phyloP scores from a whole-genome alignment of 1,139 yeast species.

The Yamadazyma songkhlaensis region DNA sequence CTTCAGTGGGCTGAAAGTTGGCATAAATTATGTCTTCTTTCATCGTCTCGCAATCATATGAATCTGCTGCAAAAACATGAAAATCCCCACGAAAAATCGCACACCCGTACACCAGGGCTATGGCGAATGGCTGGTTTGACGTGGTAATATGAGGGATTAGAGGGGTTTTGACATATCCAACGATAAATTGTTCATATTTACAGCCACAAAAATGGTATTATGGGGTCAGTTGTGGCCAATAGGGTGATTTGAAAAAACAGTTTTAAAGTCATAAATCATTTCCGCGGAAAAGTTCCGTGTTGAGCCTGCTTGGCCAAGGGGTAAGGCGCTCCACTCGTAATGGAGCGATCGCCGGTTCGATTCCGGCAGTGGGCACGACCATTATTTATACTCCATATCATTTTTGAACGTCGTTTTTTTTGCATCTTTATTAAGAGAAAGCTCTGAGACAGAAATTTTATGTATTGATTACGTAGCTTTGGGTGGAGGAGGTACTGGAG shows the following conservation, averaged over 20 bases:
- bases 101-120: too few species aligned
- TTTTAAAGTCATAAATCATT: not conserved
- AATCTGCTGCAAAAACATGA: slow-evolving; percentile 3
- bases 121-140: too few species aligned
- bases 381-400: slow-evolving; percentile 1
- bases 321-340: slow-evolving; percentile 58
- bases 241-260: too few species aligned
- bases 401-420: slow-evolving; percentile 3
- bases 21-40: slow-evolving; percentile 14
- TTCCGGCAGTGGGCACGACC: slow-evolving; percentile 48
- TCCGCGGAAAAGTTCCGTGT: not conserved
- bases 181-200: too few species aligned
- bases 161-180: too few species aligned
- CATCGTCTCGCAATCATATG: slow-evolving; percentile 12
- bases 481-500: slow-evolving; percentile 31
- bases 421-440: too few species aligned
- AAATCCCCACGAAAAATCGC: too few species aligned
- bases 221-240: too few species aligned
- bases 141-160: too few species aligned
- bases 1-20: slow-evolving; percentile 16
- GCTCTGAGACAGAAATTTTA: not conserved
- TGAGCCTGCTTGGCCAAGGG: slow-evolving; percentile 53
- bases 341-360: slow-evolving; percentile 58
- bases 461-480: slow-evolving; percentile 6
- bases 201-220: too few species aligned